phyloP scores from a whole-genome alignment of 331 rosid genomes.

The Telfairia occidentalis region DNA sequence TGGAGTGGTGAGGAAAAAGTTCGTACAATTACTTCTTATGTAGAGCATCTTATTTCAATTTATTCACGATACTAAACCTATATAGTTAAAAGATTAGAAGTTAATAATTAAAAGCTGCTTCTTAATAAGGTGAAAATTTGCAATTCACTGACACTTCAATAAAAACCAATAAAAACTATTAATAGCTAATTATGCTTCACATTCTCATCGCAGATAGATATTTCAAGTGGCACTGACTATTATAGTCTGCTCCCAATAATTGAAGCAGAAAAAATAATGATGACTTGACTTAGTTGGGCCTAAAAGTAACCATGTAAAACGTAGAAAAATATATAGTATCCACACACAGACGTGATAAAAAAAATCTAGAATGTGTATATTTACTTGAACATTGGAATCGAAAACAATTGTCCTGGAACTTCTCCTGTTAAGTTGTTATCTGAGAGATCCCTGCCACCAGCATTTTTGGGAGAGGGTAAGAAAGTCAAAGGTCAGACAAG shows the following conservation, averaged over 20 bases:
- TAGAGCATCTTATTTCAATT: background rate
- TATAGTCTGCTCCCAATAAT: background rate
- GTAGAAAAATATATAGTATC: background rate
- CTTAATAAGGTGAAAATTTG: background rate
- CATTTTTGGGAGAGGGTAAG: background rate
- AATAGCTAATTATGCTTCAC: background rate
- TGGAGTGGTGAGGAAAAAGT: background rate
- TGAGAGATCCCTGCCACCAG: constrained; percentile 66
- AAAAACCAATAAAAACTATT: background rate
- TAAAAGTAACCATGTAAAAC: background rate
- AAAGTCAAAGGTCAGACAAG: constrained; percentile 13
- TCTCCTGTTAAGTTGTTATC: constrained; percentile 55
- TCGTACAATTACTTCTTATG: background rate
- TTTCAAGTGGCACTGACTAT: background rate
- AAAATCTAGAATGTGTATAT: background rate
- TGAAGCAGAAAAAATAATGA: background rate
- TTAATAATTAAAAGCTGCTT: background rate
- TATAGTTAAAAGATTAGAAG: background rate
- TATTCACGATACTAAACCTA: background rate
- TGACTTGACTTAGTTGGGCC: background rate
- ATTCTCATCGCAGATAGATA: background rate
- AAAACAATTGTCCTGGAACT: constrained; percentile 58
- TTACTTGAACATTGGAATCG: constrained; percentile 62
- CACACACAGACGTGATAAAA: background rate
- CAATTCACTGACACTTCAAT: background rate